Base-by-base conservation (phyloP, 164 flowering plant genomes). In the Aristolochia californica region DNA sequence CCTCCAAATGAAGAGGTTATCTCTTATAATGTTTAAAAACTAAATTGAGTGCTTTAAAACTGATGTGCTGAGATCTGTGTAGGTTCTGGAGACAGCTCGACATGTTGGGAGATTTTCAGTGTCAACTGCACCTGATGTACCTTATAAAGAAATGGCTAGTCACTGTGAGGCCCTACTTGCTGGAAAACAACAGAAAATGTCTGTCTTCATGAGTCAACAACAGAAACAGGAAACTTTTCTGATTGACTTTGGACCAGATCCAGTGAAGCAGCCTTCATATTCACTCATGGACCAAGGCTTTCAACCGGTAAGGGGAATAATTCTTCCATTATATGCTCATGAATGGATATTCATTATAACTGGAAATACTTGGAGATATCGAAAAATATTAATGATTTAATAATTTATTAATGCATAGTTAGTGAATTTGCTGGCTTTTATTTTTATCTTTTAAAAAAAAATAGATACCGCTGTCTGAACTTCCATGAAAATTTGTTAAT, bases 101-200 rank as follows among this genome's bases (percentile, higher is more conserved):
- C 80, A 80, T 72, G 94, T 81, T 54, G 97, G 88, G 58, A 77
- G 97, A 66, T 48, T 77, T 14, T 86, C 94, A 13, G 76, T 86
- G 40, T 80, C 88, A 30, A 80, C 81, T 1, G 74, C 80, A 20
- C 73, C 84, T 34, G 87, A 86, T 54, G 73, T 83, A 62, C 70
- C 97, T 44, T 94, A 80, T 74, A 78, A 68, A 74, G 97, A 90
- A 75, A 83, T 83, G 81, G 82, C 99, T 7, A 49, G 53, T 44
- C 90, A 88, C 22, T 94, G 99, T 65, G 99, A 94, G 68, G 75
- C 85, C 24, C 86, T 88, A 56, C 65, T 76, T 54, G 68, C 66
- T 65, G 97, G 94, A 61, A 94, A 94, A 77, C 91, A 87, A 66
- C 74, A 83, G 70, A 88, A 81, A 72, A 82, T 90, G 91, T 79